Evolutionary conservation across 2,329 filamentous ascomycete genomes (phyloP).

Genomic region (Cladosporium sp.): DNA sequence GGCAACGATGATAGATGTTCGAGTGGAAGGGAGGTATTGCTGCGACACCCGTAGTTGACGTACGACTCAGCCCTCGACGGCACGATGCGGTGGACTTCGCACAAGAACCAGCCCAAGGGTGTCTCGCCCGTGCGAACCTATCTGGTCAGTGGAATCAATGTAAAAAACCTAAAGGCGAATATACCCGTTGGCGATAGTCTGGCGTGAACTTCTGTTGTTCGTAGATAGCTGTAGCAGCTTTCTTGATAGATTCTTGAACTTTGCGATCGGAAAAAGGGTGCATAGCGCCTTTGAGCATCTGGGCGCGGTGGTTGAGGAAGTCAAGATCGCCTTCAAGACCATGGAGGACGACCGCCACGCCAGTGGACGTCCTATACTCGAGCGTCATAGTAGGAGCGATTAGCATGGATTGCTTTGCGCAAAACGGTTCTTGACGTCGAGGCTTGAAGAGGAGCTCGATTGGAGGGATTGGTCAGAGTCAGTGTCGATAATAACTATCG

Average conservation of each 20-base stretch:
- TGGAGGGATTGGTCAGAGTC: too few relatives aligned
- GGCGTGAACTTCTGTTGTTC: constrained; percentile 2
- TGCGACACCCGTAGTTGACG: neutral
- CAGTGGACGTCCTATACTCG: too few relatives aligned
- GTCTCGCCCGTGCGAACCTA: constrained; percentile 5
- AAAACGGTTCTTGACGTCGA: too few relatives aligned
- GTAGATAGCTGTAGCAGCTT: neutral
- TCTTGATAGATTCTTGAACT: neutral
- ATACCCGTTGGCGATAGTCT: neutral
- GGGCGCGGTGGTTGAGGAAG: neutral
- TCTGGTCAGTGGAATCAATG: neutral
- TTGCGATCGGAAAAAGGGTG: neutral
- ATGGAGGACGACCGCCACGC: neutral
- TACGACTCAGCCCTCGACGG: neutral
- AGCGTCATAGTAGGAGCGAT: too few relatives aligned
- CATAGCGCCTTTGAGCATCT: neutral
- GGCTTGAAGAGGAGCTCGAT: too few relatives aligned
- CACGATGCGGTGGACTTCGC: constrained; percentile 4
- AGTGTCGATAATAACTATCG: too few relatives aligned
- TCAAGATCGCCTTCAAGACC: neutral
- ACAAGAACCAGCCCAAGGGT: constrained; percentile 1
- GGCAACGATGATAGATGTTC: neutral
- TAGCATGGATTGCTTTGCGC: too few relatives aligned
- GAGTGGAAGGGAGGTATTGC: neutral
- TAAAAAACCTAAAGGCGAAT: neutral